phyloP scores from a whole-genome alignment of 257 asterid species.

The Fraxinus pennsylvanica region DNA sequence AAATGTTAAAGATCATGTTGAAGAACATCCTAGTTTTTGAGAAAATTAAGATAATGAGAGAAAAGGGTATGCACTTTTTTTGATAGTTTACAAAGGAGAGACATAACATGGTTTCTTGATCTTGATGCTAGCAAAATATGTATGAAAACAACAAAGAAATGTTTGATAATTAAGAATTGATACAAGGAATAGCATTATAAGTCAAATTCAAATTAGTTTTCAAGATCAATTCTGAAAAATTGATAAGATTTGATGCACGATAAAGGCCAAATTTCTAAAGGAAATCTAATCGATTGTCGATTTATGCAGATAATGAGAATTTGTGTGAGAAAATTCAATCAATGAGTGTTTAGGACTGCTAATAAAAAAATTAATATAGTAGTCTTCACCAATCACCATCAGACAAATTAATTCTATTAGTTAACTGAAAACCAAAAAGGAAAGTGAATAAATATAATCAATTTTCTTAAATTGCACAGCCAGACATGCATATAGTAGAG shows the following conservation, averaged over 20 bases:
- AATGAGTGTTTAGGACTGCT: neutral
- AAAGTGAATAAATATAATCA: too few relatives aligned
- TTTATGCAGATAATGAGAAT: neutral
- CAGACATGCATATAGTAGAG: neutral
- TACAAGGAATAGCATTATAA: too few relatives aligned
- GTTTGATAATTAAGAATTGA: too few relatives aligned
- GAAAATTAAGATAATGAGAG: neutral
- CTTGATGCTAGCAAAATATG: neutral
- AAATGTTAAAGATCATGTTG: neutral
- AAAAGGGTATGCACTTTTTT: too few relatives aligned
- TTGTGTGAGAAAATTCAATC: neutral
- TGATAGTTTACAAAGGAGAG: too few relatives aligned
- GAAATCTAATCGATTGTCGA: neutral
- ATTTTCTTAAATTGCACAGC: neutral
- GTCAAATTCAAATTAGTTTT: neutral
- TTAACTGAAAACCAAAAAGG: neutral
- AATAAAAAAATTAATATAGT: too few relatives aligned
- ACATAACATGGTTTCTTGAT: neutral
- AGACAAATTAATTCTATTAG: neutral
- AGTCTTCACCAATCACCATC: neutral
- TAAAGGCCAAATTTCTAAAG: neutral
- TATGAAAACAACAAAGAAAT: neutral
- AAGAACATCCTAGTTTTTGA: neutral
- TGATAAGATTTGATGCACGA: neutral
- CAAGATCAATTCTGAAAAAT: neutral